Conservation (phyloP, 345 rosid genomes). For the Psidium friedrichsthalianum region DNA sequence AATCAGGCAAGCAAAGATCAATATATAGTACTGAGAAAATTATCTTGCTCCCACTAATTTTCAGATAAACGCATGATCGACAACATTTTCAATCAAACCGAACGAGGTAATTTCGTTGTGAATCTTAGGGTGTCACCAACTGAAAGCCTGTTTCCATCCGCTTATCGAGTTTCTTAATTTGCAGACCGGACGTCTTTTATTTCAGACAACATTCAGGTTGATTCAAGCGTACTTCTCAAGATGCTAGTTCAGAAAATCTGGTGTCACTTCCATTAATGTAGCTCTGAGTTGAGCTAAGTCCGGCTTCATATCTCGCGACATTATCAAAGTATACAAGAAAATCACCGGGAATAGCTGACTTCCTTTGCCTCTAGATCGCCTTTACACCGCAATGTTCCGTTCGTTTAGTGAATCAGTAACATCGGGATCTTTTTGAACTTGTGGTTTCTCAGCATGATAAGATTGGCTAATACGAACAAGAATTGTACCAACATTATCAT, state of each 20-base stretch:
- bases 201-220: not conserved
- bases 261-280: not conserved
- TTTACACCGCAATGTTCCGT: not conserved
- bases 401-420: not conserved
- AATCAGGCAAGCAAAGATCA: not conserved
- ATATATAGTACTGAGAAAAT: not conserved
- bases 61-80: not conserved
- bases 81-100: not conserved
- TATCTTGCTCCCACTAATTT: not conserved
- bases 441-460: not conserved
- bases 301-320: not conserved
- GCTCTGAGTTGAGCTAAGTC: not conserved
- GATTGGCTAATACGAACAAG: not conserved
- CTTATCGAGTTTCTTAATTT: not conserved
- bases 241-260: not conserved
- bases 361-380: not conserved
- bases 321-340: not conserved
- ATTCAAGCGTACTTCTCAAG: not conserved
- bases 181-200: not conserved
- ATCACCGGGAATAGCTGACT: not conserved
- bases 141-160: not conserved
- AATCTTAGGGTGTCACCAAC: not conserved
- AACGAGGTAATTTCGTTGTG: not conserved
- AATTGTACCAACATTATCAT: not conserved
- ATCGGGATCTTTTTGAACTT: not conserved